These are phyloP conservation scores for Crucihimalaya himalaica DNA, from an alignment of 345 rosid genomes.

Conservation along the genomic window DNA sequence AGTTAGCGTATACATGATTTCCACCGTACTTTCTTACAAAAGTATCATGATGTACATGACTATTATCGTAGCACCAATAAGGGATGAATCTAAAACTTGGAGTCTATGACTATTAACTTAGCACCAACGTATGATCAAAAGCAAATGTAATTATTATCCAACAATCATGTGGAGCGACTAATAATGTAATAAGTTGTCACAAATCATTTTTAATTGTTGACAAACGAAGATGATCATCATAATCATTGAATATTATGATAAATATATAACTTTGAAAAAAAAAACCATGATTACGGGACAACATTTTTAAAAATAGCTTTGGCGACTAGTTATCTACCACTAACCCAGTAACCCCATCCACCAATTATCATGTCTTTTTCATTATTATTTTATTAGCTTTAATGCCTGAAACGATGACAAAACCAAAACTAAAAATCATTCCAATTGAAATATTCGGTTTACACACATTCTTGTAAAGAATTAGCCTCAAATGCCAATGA, in stretches of 20 bases:
- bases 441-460: neutral
- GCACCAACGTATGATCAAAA: neutral
- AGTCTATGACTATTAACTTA: neutral
- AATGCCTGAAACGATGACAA: neutral
- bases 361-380: conserved; percentile 35
- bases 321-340: conserved; percentile 29
- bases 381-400: conserved; percentile 22
- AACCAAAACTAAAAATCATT: conserved; percentile 10
- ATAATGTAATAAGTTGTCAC: neutral
- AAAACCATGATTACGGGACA: conserved; percentile 14
- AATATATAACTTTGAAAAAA: conserved; percentile 5
- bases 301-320: conserved; percentile 7
- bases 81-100: conserved; percentile 16
- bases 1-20: neutral
- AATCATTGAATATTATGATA: neutral
- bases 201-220: neutral
- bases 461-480: neutral
- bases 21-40: neutral
- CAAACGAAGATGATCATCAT: neutral
- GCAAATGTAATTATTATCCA: neutral
- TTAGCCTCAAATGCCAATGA: neutral
- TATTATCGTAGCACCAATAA: no score
- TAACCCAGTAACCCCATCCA: conserved; percentile 37
- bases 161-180: neutral
- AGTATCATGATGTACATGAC: neutral